Percentiles rank a stretch among this genome's conserved stretches.
phyloP scores from a whole-genome alignment of 352 stramenopile species.

The Phytophthora meadii region DNA sequence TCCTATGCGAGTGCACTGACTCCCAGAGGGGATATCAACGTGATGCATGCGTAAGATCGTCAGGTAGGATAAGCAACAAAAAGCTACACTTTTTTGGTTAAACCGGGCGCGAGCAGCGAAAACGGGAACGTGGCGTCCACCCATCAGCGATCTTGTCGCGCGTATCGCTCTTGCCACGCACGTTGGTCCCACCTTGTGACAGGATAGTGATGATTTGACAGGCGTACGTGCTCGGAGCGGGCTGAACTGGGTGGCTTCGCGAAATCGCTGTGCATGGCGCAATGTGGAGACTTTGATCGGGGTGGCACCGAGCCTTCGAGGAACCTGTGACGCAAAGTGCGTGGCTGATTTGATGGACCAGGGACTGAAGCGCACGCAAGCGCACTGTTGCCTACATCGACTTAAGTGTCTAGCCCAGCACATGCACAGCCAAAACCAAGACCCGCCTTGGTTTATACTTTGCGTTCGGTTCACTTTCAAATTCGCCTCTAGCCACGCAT shows the following conservation, averaged over 20 bases:
- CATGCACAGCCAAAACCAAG: not conserved
- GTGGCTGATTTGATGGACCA: constrained; percentile 11
- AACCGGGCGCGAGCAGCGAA: constrained; percentile 13
- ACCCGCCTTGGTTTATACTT: not conserved
- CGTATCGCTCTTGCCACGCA: constrained; percentile 13
- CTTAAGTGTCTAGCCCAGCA: not conserved
- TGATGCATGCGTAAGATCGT: constrained; percentile 20
- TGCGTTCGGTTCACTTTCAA: constrained; percentile 24
- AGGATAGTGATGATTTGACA: constrained; percentile 16
- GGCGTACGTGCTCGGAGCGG: constrained; percentile 11
- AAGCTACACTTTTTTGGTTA: constrained; percentile 27
- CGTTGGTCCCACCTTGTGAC: constrained; percentile 17
- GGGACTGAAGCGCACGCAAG: constrained; percentile 29
- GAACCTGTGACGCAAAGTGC: constrained; percentile 17
- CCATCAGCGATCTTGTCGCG: constrained; percentile 26
- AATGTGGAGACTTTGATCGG: constrained; percentile 6
- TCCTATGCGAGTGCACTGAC: constrained; percentile 35
- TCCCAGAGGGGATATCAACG: constrained; percentile 41
- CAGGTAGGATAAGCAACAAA: constrained; percentile 19
- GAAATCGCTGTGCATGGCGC: too few species aligned
- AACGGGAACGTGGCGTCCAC: constrained; percentile 26
- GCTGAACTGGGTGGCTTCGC: not conserved
- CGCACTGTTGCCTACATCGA: constrained; percentile 13
- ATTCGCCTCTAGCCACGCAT: constrained; percentile 7
- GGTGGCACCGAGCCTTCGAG: constrained; percentile 21